Base-by-base conservation (phyloP, 108 stramenopile genomes). In the Cyclotella sp. region DNA sequence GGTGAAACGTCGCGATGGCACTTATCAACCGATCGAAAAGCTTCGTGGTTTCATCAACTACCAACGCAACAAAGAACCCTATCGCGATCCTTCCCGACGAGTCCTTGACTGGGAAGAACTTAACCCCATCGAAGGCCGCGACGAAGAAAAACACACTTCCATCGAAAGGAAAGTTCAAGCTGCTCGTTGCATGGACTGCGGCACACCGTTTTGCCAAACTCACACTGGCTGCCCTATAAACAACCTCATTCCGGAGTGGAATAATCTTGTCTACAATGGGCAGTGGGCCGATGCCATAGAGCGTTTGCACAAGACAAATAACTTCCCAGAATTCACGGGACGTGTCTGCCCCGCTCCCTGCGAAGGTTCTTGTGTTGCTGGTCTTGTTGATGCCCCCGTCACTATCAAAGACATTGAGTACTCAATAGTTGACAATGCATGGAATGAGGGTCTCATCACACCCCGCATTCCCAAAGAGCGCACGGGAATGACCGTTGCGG, bases 261-360 rank as follows among this genome's bases (percentile, higher is more conserved):
- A 98, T 82, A 95, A 96, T 82, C 84, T 98, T 10, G 98, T 97
- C 24, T 97, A 93, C 88, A 91, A 98, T 73, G 97, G 89, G 51
- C 95, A 94, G 70, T 97, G 95, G 98, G 85, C 84, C 45, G 95
- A 97, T 58, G 97, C 97, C 67, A 96, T 97, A 74, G 94, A 96
- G 19, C 86, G 93, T 30, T 86, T 98, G 68, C 96, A 97, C 78
- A 89, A 91, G 78, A 98, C 98, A 63, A 98, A 98, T 86, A 98
- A 98, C 89, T 98, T 98, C 85, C 98, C 98, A n/a, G 98, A 98
- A 84, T 98, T 98, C 74, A 98, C 98, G 4, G 98, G 98, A 59
- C 85, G 97, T 44, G 98, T 98, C 1, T 98, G 98, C 84, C 98
- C 98, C 27, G 98, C 98, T 45, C 98, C 97, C 12, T 98, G 98